These are phyloP conservation scores for Ascochyta lentis DNA, from an alignment of 2,329 filamentous ascomycete genomes.

Conservation along the genomic window DNA sequence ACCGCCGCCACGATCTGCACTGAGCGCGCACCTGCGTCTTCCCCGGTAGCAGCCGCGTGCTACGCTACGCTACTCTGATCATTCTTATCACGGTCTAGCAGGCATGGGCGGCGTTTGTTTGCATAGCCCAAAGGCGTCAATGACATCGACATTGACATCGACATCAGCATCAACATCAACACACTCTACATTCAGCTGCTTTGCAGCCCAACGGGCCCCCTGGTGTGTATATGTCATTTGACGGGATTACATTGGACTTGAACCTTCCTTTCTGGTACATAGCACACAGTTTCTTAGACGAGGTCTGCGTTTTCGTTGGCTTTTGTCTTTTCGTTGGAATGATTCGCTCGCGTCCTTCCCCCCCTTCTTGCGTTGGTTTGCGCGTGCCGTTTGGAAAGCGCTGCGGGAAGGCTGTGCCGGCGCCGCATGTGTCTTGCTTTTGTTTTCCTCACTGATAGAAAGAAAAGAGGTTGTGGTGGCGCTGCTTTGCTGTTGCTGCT, in stretches of 20 bases:
- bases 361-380: too few species aligned
- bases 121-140: too few species aligned
- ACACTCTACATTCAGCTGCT: background rate
- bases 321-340: too few species aligned
- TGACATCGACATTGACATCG: background rate
- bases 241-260: background rate
- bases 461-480: too few species aligned
- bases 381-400: too few species aligned
- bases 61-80: background rate
- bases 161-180: too few species aligned
- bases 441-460: too few species aligned
- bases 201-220: background rate
- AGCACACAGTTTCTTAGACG: background rate
- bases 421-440: too few species aligned
- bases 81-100: conserved; percentile 4
- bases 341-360: too few species aligned
- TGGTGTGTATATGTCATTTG: conserved; percentile 2
- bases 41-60: background rate
- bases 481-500: too few species aligned
- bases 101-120: conserved; percentile 6
- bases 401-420: too few species aligned
- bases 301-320: too few species aligned
- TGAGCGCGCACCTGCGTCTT: background rate
- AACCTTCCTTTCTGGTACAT: conserved; percentile 2
- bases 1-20: conserved; percentile 23